These are phyloP conservation scores for Oldenlandia corymbosa DNA, from an alignment of 257 asterid genomes.

Conservation along the genomic window DNA sequence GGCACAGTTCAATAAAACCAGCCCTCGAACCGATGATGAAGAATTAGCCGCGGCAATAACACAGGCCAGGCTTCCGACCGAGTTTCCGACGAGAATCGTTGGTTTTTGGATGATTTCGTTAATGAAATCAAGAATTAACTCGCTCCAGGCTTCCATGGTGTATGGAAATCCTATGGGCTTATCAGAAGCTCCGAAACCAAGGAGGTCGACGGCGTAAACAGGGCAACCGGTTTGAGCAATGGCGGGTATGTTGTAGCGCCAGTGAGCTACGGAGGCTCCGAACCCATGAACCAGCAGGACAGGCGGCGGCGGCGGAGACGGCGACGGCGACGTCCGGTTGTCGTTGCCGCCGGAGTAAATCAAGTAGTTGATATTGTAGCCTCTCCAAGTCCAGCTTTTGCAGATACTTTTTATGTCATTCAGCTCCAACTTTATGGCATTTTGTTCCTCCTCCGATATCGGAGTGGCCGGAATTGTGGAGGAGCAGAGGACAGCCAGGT, in stretches of 20 bases:
- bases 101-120: conserved; percentile 65
- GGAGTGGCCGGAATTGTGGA: conserved; percentile 12
- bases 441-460: conserved; percentile 18
- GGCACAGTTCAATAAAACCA: conserved; percentile 82
- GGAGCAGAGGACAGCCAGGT: background rate
- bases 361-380: conserved; percentile 56
- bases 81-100: conserved; percentile 74
- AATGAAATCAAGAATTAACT: conserved; percentile 76
- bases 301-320: background rate
- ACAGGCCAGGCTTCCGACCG: conserved; percentile 97
- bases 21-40: conserved; percentile 49
- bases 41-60: conserved; percentile 85
- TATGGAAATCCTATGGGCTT: conserved; percentile 78
- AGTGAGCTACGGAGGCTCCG: conserved; percentile 90
- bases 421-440: conserved; percentile 49
- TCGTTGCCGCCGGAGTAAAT: conserved; percentile 32
- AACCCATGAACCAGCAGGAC: conserved; percentile 81
- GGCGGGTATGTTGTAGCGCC: conserved; percentile 84
- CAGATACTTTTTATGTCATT: conserved; percentile 47
- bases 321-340: conserved; percentile 8
- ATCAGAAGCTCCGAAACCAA: conserved; percentile 95
- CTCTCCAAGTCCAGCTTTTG: conserved; percentile 78
- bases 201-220: conserved; percentile 84
- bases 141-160: conserved; percentile 76
- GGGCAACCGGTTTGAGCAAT: conserved; percentile 53